Evolutionary conservation across 257 asterid genomes (phyloP), one percentile per base, ranked within the genome.

Genomic region (Solanum pinnatisectum): DNA sequence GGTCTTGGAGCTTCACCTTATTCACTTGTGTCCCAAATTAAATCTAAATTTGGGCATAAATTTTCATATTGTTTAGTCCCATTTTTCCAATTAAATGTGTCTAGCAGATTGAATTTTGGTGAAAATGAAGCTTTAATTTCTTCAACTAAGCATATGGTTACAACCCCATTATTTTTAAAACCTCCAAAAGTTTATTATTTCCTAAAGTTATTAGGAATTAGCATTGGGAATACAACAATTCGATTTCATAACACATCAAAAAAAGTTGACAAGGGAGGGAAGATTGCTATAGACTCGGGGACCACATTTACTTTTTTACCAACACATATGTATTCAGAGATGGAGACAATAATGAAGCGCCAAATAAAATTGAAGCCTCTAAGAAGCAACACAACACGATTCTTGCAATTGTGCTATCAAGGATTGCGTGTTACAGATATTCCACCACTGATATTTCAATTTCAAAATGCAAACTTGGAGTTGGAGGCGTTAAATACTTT

Each of bases 61-160:
- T 96, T 96, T 79, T 96, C 98, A 0, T 95, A 95, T 2, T 96
- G 99, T 85, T 91, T 96, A 32, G 92, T 91, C 13, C 94, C 95
- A 0, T 8, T 25, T 1, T 36, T 70, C 0, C 87, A 32, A 36
- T 84, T 27, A 3, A n/a, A 85, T 12, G 81, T 70, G 52, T 78
- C 95, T 0, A 93, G 96, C 20, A 94, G 87, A 74, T 87, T 96
- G 88, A 90, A 83, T 30, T 93, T 95, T 18, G 98, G 98, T 5
- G 60, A 86, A 15, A 27, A 52, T 52, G 23, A 78, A 0, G 94
- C 91, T 2, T 90, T 76, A 18, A 87, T 94, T 15, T 96, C 95
- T 15, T 95, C 95, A 4, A 71, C 10, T 0, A 56, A 74, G 6
- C 92, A 92, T 2, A 92, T 90, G 22, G 94, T 88, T 39, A 77